These are phyloP conservation scores for Globisporangium cylindrosporum DNA, from an alignment of 352 stramenopile species.

Conservation along the genomic window DNA sequence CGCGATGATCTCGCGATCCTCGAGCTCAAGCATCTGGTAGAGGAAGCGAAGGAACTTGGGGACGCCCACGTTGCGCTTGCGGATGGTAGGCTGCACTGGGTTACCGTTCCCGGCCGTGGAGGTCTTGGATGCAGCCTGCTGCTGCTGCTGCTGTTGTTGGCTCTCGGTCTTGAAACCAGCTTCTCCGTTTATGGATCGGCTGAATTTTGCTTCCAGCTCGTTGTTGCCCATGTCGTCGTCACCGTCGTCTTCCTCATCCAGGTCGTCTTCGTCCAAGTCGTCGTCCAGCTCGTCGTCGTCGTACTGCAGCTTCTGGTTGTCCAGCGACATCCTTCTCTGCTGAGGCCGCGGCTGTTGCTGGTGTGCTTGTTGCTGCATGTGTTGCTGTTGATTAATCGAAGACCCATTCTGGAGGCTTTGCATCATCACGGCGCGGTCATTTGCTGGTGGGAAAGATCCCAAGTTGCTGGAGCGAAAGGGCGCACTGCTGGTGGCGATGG, in stretches of 20 bases:
- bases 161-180: conserved; percentile 3
- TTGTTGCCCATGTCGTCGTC: conserved; percentile 15
- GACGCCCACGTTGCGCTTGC: conserved; percentile 59
- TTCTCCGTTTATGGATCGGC: neutral
- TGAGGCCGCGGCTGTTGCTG: neutral
- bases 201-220: conserved; percentile 6
- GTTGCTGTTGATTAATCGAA: neutral
- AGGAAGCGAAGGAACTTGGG: conserved; percentile 71
- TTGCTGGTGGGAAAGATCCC: neutral
- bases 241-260: conserved; percentile 10
- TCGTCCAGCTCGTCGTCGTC: conserved; percentile 10
- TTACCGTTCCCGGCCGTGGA: neutral
- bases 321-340: neutral
- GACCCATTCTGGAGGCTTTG: neutral
- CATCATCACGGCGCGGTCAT: neutral
- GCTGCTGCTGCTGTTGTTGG: neutral
- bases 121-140: neutral
- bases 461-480: conserved; percentile 8
- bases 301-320: conserved; percentile 5
- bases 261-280: conserved; percentile 13
- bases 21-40: conserved; percentile 67
- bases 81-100: conserved; percentile 21
- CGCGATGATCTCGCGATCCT: conserved; percentile 51
- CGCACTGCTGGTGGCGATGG: neutral
- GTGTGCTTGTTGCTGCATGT: neutral